phyloP scores from a whole-genome alignment of 2,329 filamentous ascomycete species.

The Pseudogymnoascus sp. region DNA sequence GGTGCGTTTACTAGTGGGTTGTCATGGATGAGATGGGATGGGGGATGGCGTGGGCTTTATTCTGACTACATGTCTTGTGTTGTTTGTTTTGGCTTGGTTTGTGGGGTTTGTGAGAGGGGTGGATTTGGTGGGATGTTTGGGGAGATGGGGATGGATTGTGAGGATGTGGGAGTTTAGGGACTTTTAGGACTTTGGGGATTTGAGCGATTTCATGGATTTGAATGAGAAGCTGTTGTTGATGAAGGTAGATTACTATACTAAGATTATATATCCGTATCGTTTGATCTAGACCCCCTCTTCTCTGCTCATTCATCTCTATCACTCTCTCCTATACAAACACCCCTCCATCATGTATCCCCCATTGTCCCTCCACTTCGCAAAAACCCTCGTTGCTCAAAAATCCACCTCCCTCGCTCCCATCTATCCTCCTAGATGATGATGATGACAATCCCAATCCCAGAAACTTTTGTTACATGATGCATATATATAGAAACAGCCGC shows the following conservation, averaged over 20 bases:
- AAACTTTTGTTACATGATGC: conserved; percentile 3
- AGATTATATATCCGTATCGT: background rate
- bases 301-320: background rate
- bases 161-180: background rate
- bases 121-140: too few species aligned
- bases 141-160: too few species aligned
- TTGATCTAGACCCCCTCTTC: background rate
- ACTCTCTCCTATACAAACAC: background rate
- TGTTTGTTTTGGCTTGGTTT: background rate
- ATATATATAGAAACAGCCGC: background rate
- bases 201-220: background rate
- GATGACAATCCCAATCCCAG: background rate
- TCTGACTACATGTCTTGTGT: background rate
- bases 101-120: background rate
- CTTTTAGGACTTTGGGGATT: background rate
- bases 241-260: background rate
- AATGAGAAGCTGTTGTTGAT: background rate
- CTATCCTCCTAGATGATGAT: background rate
- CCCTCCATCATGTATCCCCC: background rate
- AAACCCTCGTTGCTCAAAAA: background rate
- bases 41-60: background rate
- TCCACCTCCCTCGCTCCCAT: background rate
- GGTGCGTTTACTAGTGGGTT: background rate
- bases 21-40: too few species aligned
- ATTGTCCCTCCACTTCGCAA: background rate